phyloP scores from a whole-genome alignment of 257 asterid species.

The Pogostemon cablin region DNA sequence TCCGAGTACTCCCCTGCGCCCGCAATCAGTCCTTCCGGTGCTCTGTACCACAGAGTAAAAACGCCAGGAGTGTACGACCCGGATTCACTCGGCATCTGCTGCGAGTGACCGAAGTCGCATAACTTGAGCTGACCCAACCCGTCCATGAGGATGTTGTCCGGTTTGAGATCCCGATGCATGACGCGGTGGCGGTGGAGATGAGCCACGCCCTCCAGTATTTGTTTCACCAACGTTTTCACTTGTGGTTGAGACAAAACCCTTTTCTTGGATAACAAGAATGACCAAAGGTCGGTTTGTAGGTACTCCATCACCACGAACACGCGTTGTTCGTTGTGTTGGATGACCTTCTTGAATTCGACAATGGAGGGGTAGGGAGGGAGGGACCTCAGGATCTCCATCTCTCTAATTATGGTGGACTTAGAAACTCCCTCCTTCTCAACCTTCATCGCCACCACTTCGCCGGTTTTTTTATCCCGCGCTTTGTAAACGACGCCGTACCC shows the following conservation, averaged over 20 bases:
- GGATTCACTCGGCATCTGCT: not conserved
- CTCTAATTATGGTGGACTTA: not conserved
- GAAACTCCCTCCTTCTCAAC: not conserved
- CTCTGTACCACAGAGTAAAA: not conserved
- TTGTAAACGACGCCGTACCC: not conserved
- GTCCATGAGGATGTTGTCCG: not conserved
- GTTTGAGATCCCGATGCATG: not conserved
- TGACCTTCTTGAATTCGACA: not conserved
- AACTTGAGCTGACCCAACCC: too few species aligned
- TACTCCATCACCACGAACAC: slow-evolving; percentile 6
- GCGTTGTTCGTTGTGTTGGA: not conserved
- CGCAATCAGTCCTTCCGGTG: not conserved
- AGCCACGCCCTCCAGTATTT: not conserved
- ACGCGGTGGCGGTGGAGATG: not conserved
- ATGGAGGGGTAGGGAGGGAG: not conserved
- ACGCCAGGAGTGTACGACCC: not conserved
- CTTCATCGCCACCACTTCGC: not conserved
- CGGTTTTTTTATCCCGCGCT: not conserved
- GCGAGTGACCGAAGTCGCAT: not conserved
- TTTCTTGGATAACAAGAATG: not conserved
- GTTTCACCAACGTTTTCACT: not conserved
- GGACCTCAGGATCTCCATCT: not conserved
- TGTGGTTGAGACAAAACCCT: not conserved
- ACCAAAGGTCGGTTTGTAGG: not conserved
- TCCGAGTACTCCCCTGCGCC: too few species aligned